Percentiles rank a stretch among this genome's conserved stretches.
These are phyloP conservation scores for Penicillium canariense DNA, from an alignment of 495 filamentous ascomycete species.

Conservation along the genomic window DNA sequence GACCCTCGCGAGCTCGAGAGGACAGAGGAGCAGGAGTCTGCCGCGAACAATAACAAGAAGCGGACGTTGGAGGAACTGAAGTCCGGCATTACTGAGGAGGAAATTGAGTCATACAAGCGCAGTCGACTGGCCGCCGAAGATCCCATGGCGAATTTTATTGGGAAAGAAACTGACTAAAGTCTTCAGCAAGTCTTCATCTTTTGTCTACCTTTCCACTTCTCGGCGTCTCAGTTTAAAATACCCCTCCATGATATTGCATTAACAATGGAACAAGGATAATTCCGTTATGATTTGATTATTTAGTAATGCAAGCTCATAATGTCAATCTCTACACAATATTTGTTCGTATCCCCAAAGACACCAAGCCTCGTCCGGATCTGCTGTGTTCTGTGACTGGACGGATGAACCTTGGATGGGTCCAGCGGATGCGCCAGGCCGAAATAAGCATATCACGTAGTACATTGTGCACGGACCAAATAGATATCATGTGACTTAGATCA, in stretches of 20 bases:
- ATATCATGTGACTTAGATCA: slow-evolving; percentile 18
- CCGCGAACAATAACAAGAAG: slow-evolving; percentile 52
- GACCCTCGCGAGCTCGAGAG: slow-evolving; percentile 28
- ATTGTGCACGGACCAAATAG: background rate
- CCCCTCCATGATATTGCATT: slow-evolving; percentile 18
- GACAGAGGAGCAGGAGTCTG: slow-evolving; percentile 26
- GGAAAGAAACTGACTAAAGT: slow-evolving; percentile 44
- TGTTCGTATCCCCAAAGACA: no score
- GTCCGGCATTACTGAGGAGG: slow-evolving; percentile 69
- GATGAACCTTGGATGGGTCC: background rate
- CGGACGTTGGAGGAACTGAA: slow-evolving; percentile 72
- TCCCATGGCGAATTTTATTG: slow-evolving; percentile 79
- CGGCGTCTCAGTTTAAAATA: slow-evolving; percentile 27
- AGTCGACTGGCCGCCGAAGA: slow-evolving; percentile 69
- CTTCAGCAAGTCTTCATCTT: slow-evolving; percentile 8
- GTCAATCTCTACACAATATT: no score
- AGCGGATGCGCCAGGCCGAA: background rate
- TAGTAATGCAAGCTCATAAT: no score
- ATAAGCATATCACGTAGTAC: slow-evolving; percentile 5
- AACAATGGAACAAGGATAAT: slow-evolving; percentile 1
- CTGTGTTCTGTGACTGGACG: no score
- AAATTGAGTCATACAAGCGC: slow-evolving; percentile 77
- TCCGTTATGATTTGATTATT: background rate
- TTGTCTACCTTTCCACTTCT: slow-evolving; percentile 3
- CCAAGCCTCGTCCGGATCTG: no score